Percentiles rank a stretch among this genome's conserved stretches.
phyloP scores from a whole-genome alignment of 2,329 filamentous ascomycete species.

The Amesomyces nigricolor region DNA sequence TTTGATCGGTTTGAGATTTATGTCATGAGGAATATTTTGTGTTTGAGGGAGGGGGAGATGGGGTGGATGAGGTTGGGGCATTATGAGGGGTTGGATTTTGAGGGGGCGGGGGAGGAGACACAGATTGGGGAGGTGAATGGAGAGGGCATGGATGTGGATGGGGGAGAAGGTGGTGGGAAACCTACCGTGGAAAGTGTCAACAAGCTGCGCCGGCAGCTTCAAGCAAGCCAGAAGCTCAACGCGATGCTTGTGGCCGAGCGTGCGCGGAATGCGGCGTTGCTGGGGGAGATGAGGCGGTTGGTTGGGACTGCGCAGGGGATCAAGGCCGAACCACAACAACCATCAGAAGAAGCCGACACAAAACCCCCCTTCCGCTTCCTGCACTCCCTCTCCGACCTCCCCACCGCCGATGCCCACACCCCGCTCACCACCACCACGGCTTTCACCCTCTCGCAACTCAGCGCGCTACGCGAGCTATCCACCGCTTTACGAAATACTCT shows the following conservation, averaged over 20 bases:
- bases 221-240: constrained; percentile 74
- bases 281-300: constrained; percentile 54
- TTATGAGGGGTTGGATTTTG: constrained; percentile 65
- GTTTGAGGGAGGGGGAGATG: constrained; percentile 61
- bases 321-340: constrained; percentile 24
- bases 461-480: constrained; percentile 65
- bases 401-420: constrained; percentile 45
- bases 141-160: not conserved
- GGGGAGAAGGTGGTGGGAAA: not conserved
- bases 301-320: constrained; percentile 29
- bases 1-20: constrained; percentile 89
- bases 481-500: constrained; percentile 57
- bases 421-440: constrained; percentile 65
- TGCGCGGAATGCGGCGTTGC: constrained; percentile 64
- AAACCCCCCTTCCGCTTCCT: constrained; percentile 50
- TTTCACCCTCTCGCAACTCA: constrained; percentile 79
- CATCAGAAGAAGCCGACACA: constrained; percentile 7
- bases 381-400: constrained; percentile 46
- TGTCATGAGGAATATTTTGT: constrained; percentile 78
- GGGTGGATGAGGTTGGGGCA: constrained; percentile 78
- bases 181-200: constrained; percentile 62
- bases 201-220: constrained; percentile 65
- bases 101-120: constrained; percentile 12
- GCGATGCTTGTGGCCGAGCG: constrained; percentile 63
- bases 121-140: not conserved